Base-by-base conservation (phyloP, 2,329 filamentous ascomycete genomes). In the Cryphonectria radicalis region DNA sequence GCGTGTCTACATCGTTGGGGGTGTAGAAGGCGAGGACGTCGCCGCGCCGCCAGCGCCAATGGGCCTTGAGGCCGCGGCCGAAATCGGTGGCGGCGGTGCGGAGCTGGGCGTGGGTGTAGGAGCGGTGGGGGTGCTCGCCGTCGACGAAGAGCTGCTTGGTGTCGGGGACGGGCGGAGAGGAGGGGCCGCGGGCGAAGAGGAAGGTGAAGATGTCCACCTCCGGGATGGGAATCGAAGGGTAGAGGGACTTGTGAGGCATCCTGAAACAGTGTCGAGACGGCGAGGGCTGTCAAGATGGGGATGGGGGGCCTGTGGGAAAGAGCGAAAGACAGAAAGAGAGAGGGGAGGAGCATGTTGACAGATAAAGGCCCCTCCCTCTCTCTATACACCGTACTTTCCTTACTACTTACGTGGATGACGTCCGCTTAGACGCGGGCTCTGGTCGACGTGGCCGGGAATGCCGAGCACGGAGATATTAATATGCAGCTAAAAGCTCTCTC, bases 1-100 rank as follows among this genome's bases (percentile, higher is more conserved):
- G 91, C 0, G 91, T 93, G 80, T 98, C 95, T 78, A 98, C 92
- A 79, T 87, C 90, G 80, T 98, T 98, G 40, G 94, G 93, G 4
- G 93, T 91, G 84, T 92, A 97, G 68, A 97, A 85, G 14, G 88
- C 92, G 32, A 98, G 85, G 1, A 96, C 93, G 79, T 98, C 93
- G 77, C 93, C 92, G 78, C 92, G 94, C 76, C 90, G 86, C 92
- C 94, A 97, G 66, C 90, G 86, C 87, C 91, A 95, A 32, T 85
- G 81, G 37, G 91, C 88, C 77, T 90, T 91, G 28, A 98, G 86
- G 0, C 93, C 95, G 74, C 91, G 90, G 66, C 93, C 95, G 75
- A 98, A 97, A n/a, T 90, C 87, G 55, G 90, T 81, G 0, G 93
- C 91, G 22, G 88, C 84, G 73, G 84, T 84, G 76, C 88, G 91